A percentile compares a stretch with the other conserved stretches of the same genome.
Evolutionary conservation across 345 rosid genomes (phyloP).

Genomic region (Brassica cretica): DNA sequence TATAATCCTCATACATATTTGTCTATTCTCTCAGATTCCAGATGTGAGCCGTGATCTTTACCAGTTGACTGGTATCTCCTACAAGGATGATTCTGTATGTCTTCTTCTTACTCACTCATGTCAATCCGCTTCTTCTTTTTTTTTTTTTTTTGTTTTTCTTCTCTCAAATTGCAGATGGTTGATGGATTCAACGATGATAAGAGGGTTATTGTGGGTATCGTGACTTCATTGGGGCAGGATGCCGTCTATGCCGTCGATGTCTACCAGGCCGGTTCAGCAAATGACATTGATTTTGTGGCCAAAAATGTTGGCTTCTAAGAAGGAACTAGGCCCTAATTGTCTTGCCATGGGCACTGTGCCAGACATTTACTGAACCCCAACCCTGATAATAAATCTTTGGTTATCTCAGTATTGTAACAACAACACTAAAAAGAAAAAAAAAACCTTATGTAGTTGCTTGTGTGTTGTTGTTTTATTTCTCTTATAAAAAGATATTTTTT

Average conservation of each 20-base stretch:
- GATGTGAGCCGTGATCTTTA: not conserved
- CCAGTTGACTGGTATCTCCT: not conserved
- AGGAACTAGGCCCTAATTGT: not conserved
- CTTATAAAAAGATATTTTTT: not conserved
- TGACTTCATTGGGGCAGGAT: not conserved
- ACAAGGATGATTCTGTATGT: not conserved
- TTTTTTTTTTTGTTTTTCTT: not conserved
- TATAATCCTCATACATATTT: not conserved
- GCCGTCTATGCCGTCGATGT: not conserved
- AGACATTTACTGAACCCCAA: not conserved
- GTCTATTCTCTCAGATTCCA: not conserved
- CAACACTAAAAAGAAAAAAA: no score
- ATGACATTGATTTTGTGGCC: not conserved
- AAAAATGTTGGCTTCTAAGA: not conserved
- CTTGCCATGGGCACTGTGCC: not conserved
- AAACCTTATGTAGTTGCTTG: not conserved
- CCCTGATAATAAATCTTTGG: not conserved
- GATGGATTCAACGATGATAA: not conserved
- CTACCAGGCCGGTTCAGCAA: not conserved
- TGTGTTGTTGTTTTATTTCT: not conserved
- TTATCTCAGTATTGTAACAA: not conserved
- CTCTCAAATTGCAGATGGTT: not conserved
- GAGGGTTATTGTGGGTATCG: not conserved
- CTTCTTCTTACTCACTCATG: not conserved
- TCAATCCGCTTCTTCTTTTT: not conserved